These are phyloP conservation scores for Tolypocladium album DNA, from an alignment of 2,329 filamentous ascomycete species.

Conservation along the genomic window DNA sequence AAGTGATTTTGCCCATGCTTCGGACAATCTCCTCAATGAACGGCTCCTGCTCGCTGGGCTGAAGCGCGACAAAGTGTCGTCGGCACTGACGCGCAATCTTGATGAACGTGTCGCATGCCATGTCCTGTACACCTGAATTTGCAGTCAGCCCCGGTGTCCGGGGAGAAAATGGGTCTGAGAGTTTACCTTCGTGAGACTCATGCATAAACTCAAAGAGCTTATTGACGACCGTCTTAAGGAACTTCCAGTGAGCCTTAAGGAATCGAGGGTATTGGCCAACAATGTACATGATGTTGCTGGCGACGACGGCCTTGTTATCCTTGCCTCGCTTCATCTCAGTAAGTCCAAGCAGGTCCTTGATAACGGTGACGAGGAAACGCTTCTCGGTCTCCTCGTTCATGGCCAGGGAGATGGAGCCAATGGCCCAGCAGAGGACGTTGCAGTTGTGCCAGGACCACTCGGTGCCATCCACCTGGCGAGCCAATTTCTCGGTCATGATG, in stretches of 20 bases:
- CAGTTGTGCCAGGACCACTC: slow-evolving; percentile 99
- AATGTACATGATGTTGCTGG: slow-evolving; percentile 99
- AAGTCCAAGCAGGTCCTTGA: slow-evolving; percentile 91
- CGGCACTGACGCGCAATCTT: slow-evolving; percentile 99
- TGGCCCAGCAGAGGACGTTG: slow-evolving; percentile 99
- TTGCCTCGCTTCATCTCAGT: slow-evolving; percentile 99
- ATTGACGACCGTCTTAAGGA: slow-evolving; percentile 98
- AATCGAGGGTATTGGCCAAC: slow-evolving; percentile 97
- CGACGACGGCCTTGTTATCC: slow-evolving; percentile 98
- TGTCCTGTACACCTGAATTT: slow-evolving; percentile 77
- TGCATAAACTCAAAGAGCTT: slow-evolving; percentile 99
- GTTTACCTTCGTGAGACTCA: slow-evolving; percentile 86
- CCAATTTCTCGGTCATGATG: slow-evolving; percentile 98
- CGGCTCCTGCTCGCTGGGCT: slow-evolving; percentile 86
- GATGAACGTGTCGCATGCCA: slow-evolving; percentile 99
- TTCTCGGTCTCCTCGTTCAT: slow-evolving; percentile 99
- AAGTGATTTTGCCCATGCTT: slow-evolving; percentile 91
- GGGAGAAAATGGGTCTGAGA: slow-evolving; percentile 2
- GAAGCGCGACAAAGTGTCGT: slow-evolving; percentile 90
- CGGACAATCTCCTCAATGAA: slow-evolving; percentile 99
- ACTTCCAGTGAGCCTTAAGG: slow-evolving; percentile 99
- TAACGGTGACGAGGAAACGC: slow-evolving; percentile 94
- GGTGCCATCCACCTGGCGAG: slow-evolving; percentile 83
- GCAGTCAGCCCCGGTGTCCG: slow-evolving; percentile 12
- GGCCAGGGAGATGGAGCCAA: slow-evolving; percentile 93